Evolutionary conservation across 2,329 filamentous ascomycete species (phyloP), one percentile per base, ranked within the genome.

Genomic region (Clonostachys solani): DNA sequence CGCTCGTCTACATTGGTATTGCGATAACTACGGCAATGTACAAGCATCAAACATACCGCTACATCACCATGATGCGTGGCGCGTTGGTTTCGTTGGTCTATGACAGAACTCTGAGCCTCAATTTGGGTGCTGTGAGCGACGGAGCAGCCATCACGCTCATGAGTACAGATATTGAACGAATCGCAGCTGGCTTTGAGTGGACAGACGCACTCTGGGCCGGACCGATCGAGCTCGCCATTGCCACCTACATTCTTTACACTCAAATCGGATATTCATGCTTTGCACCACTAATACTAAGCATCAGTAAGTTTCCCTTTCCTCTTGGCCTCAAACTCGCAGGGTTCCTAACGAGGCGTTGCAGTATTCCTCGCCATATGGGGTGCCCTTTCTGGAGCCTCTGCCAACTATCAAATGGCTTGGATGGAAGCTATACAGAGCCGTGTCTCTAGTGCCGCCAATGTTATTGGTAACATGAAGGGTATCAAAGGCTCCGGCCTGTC

Each of bases 11-110:
- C 46, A 45, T 67, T 13, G 71, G 72, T 4, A 62, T 73, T 35
- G 69, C 71, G 2, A 63, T 74, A 46, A 50, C 60, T 49, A 42
- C 42, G 2, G 46, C 51, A 2, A 60, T 56, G 48, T 63, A 68
- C 47, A 60, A 61, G 29, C 67, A 71, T 47, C 52, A 60, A 18
- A 63, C 64, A 0, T 64, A 56, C 43, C 65, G 67, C 35, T 56
- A 63, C 18, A 61, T 67, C 29, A 62, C 65, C 9, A 64, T 66
- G 58, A 56, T 61, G 33, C 62, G 68, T 17, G 67, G 60, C 2
- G 61, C 58, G 2, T 47, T 71, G 2, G 55, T 65, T 5, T 70
- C 73, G 0, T 60, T 80, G 52, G 69, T 83, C 3, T 81, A 75
- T 53, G 66, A 68, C 16, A 74, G 75, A 52, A 74, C 72, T 0